These are phyloP conservation scores for Penicillium lividum DNA, from an alignment of 495 filamentous ascomycete genomes.

Conservation along the genomic window DNA sequence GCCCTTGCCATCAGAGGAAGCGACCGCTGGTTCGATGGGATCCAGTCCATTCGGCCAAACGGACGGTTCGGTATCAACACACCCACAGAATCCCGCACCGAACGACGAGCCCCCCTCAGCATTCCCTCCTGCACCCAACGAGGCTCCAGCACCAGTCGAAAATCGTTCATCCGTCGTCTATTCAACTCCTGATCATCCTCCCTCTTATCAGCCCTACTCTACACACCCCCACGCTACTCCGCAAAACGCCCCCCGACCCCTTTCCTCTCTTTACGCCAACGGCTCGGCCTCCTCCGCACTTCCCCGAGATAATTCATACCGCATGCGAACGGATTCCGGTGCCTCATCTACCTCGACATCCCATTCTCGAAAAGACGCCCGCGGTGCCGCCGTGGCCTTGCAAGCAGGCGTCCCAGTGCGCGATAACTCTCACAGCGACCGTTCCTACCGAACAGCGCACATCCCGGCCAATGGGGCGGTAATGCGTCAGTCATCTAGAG, in stretches of 20 bases:
- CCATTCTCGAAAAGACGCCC: slow-evolving; percentile 58
- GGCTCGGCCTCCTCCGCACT: slow-evolving; percentile 37
- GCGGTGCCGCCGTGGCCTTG: slow-evolving; percentile 60
- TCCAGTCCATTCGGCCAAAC: slow-evolving; percentile 28
- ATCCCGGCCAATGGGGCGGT: slow-evolving; percentile 57
- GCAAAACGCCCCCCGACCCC: slow-evolving; percentile 49
- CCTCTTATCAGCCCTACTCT: slow-evolving; percentile 40
- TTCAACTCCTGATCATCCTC: slow-evolving; percentile 23
- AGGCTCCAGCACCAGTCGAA: slow-evolving; percentile 23
- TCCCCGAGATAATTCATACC: slow-evolving; percentile 54
- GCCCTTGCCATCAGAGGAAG: slow-evolving; percentile 58
- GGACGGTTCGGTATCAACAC: slow-evolving; percentile 33
- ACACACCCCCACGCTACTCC: slow-evolving; percentile 45
- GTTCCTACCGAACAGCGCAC: slow-evolving; percentile 62
- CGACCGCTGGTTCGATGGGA: slow-evolving; percentile 29
- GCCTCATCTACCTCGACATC: slow-evolving; percentile 60
- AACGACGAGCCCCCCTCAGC: slow-evolving; percentile 22
- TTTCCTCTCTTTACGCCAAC: slow-evolving; percentile 57
- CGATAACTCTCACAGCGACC: slow-evolving; percentile 71
- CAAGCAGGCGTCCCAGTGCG: slow-evolving; percentile 65
- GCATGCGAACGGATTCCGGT: slow-evolving; percentile 64
- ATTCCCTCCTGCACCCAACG: slow-evolving; percentile 26
- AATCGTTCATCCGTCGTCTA: slow-evolving; percentile 35
- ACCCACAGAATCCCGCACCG: slow-evolving; percentile 20
- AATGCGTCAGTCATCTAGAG: slow-evolving; percentile 49